Percentiles rank a stretch among this genome's conserved stretches.
Evolutionary conservation across 164 flowering plant species (phyloP).

Genomic region (Sextonia rubra): DNA sequence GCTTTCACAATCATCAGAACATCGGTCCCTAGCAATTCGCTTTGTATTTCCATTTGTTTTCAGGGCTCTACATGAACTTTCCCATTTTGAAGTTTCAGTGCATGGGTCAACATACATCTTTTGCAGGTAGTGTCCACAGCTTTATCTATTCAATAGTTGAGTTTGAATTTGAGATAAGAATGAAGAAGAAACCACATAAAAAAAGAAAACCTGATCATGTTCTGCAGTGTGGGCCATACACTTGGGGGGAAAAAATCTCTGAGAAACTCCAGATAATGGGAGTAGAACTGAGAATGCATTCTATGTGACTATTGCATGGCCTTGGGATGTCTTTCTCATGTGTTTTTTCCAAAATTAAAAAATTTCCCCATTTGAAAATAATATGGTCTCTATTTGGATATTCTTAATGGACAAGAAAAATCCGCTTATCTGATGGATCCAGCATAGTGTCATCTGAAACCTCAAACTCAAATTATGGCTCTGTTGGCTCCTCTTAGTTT

Average conservation of each 20-base stretch:
- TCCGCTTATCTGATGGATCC: background rate
- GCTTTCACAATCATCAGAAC: conserved; percentile 57
- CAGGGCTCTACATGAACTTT: conserved; percentile 41
- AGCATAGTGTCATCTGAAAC: background rate
- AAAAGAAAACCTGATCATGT: background rate
- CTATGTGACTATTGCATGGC: background rate
- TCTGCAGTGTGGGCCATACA: background rate
- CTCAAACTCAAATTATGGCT: background rate
- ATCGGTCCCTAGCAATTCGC: conserved; percentile 54
- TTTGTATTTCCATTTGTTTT: conserved; percentile 65
- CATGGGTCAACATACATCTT: conserved; percentile 28
- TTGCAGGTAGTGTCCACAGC: conserved; percentile 39
- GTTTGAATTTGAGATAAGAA: background rate
- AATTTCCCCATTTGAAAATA: too few species aligned
- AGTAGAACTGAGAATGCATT: background rate
- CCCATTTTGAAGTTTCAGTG: conserved; percentile 34
- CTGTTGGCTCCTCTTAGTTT: background rate
- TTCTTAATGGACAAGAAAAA: too few species aligned
- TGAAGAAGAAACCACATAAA: background rate
- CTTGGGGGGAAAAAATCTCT: background rate
- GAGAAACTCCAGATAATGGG: background rate
- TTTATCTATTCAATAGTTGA: background rate
- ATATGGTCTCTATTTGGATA: too few species aligned
- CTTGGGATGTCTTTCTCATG: background rate
- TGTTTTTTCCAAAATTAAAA: too few species aligned